Base-by-base conservation (phyloP, 768 basidiomycete species). In the Russula sp. region DNA sequence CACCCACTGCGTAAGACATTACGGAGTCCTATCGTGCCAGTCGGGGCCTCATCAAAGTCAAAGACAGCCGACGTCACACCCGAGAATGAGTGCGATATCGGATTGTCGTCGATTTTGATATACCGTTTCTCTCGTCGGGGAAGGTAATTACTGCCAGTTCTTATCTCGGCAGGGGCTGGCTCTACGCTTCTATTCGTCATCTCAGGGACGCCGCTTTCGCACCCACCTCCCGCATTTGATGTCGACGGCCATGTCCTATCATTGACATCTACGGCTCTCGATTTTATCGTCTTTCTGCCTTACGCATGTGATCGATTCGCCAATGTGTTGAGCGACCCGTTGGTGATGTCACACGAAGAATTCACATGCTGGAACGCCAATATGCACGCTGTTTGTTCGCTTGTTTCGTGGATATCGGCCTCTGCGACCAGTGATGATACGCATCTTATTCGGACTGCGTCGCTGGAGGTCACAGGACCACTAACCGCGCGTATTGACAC, bases 131-230 rank as follows among this genome's bases (percentile, higher is more conserved):
- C n/a, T n/a, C n/a, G n/a, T n/a, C n/a, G n/a, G n/a, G n/a, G n/a
- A n/a, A n/a, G n/a, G n/a, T n/a, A n/a, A n/a, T n/a, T n/a, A n/a
- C n/a, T n/a, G n/a, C n/a, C n/a, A n/a, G n/a, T n/a, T n/a, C n/a
- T n/a, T n/a, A n/a, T n/a, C n/a, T n/a, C n/a, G n/a, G n/a, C n/a
- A n/a, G n/a, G n/a, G n/a, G 88, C 0, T 77, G 79, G 69, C 80
- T 94, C 18, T 71, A 78, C 60, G 82, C 77, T 91, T 16, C 62
- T 85, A 53, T 69, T 76, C n/a, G 55, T 78, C 55, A 64, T 79
- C 20, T 70, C 73, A 22, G 69, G 73, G 37, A 60, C 64, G 7
- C 61, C 67, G 6, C 71, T 75, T 31, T 57, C 68, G 10, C 62
- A 69, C 13, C 57, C 70, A 11, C 79, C 80, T 3, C 66, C 66